Evolutionary conservation across 1,284 basidiomycete genomes (phyloP).

Genomic region (Ganoderma sinense): DNA sequence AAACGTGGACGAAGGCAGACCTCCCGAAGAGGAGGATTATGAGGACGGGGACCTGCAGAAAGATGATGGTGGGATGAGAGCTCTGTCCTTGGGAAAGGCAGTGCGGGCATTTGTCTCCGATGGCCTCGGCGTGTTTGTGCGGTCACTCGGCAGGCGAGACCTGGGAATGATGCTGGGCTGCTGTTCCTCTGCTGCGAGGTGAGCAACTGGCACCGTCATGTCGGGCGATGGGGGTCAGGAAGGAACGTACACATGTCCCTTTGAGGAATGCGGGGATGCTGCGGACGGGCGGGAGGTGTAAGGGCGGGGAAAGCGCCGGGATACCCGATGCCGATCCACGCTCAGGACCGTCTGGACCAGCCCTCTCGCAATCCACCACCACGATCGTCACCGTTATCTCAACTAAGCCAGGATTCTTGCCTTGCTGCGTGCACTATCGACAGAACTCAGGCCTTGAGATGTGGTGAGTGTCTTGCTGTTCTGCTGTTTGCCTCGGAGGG

Average conservation of each 20-base stretch:
- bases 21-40: background rate
- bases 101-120: conserved; percentile 5
- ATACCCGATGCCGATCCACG: conserved; percentile 5
- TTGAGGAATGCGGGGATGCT: background rate
- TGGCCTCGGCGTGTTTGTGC: background rate
- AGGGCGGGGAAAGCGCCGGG: background rate
- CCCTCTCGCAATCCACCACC: conserved; percentile 2
- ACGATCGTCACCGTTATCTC: background rate
- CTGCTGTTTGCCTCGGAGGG: background rate
- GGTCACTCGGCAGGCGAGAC: background rate
- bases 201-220: background rate
- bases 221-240: background rate
- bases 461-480: conserved; percentile 7
- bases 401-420: background rate
- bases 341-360: background rate
- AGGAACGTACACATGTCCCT: background rate
- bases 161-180: background rate
- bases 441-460: background rate
- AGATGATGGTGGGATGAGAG: conserved; percentile 3
- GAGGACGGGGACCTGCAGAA: background rate
- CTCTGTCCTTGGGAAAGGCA: background rate
- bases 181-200: background rate
- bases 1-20: conserved; percentile 19
- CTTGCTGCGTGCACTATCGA: background rate
- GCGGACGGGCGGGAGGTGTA: background rate